phyloP scores from a whole-genome alignment of 2,329 filamentous ascomycete species.

The Aspergillus felis region DNA sequence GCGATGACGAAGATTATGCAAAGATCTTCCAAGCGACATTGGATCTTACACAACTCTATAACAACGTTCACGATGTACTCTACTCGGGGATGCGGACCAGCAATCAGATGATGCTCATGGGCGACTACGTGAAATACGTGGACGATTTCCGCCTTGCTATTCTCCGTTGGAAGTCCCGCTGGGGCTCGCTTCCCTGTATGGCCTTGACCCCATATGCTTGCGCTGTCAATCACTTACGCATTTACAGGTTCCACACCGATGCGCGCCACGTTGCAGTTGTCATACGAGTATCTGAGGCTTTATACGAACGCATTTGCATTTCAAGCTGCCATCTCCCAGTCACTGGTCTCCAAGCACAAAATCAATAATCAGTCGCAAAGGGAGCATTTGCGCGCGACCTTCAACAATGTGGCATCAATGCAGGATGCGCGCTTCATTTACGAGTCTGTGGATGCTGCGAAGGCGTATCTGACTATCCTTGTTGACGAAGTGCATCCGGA shows the following conservation, averaged over 20 bases:
- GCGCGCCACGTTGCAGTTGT: slow-evolving; percentile 64
- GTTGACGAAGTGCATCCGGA: slow-evolving; percentile 58
- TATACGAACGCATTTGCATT: slow-evolving; percentile 75
- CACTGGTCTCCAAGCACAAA: slow-evolving; percentile 38
- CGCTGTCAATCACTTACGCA: slow-evolving; percentile 10
- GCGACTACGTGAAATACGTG: slow-evolving; percentile 71
- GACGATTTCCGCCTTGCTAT: slow-evolving; percentile 69
- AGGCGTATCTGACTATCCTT: slow-evolving; percentile 57
- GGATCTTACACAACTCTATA: slow-evolving; percentile 68
- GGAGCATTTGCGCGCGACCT: slow-evolving; percentile 43
- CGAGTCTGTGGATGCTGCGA: slow-evolving; percentile 62
- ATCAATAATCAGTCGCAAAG: slow-evolving; percentile 32
- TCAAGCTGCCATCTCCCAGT: slow-evolving; percentile 62
- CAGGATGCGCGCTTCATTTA: slow-evolving; percentile 65
- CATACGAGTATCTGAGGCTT: slow-evolving; percentile 67
- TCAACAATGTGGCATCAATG: slow-evolving; percentile 55
- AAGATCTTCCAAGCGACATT: slow-evolving; percentile 67
- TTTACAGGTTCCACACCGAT: slow-evolving; percentile 57
- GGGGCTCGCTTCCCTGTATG: slow-evolving; percentile 63
- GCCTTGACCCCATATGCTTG: slow-evolving; percentile 1
- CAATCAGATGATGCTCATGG: slow-evolving; percentile 65
- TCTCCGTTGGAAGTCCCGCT: slow-evolving; percentile 66
- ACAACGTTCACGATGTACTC: slow-evolving; percentile 69
- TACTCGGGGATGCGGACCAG: slow-evolving; percentile 68
- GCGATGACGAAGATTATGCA: slow-evolving; percentile 63